These are phyloP conservation scores for Rhodomyrtus psidioides DNA, from an alignment of 441 rosid species.

Conservation along the genomic window DNA sequence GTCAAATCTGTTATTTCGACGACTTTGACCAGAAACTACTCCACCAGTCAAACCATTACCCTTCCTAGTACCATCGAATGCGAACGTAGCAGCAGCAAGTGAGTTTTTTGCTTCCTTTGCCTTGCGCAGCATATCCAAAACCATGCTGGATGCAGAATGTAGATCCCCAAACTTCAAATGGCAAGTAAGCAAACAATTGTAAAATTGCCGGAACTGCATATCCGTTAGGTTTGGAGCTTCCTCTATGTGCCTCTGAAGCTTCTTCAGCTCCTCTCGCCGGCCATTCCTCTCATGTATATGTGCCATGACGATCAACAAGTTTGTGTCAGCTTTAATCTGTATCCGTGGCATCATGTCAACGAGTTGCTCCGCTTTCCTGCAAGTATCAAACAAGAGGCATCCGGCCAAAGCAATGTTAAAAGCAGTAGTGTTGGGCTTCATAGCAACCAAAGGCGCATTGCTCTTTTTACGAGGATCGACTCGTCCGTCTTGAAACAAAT, in stretches of 20 bases:
- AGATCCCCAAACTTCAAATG: slow-evolving; percentile 84
- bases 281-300: slow-evolving; percentile 87
- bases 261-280: slow-evolving; percentile 64
- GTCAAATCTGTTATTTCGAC: slow-evolving; percentile 12
- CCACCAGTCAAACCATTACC: slow-evolving; percentile 14
- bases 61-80: slow-evolving; percentile 10
- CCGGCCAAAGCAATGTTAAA: slow-evolving; percentile 75
- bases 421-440: slow-evolving; percentile 71
- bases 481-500: slow-evolving; percentile 61
- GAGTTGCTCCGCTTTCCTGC: slow-evolving; percentile 87
- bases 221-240: slow-evolving; percentile 60
- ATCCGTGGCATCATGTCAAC: slow-evolving; percentile 73
- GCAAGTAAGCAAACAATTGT: slow-evolving; percentile 68
- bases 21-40: slow-evolving; percentile 15
- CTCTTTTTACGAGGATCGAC: slow-evolving; percentile 81
- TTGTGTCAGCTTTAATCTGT: slow-evolving; percentile 48
- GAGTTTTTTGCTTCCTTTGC: slow-evolving; percentile 72
- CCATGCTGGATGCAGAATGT: slow-evolving; percentile 71
- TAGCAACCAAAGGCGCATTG: slow-evolving; percentile 67
- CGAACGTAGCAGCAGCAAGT: slow-evolving; percentile 47
- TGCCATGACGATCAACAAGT: slow-evolving; percentile 66
- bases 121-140: slow-evolving; percentile 68
- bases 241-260: slow-evolving; percentile 78
- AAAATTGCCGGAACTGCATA: slow-evolving; percentile 64
- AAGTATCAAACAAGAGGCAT: slow-evolving; percentile 63